Evolutionary conservation across 306 rosid species (phyloP).

Genomic region (Astragalus membranaceus): DNA sequence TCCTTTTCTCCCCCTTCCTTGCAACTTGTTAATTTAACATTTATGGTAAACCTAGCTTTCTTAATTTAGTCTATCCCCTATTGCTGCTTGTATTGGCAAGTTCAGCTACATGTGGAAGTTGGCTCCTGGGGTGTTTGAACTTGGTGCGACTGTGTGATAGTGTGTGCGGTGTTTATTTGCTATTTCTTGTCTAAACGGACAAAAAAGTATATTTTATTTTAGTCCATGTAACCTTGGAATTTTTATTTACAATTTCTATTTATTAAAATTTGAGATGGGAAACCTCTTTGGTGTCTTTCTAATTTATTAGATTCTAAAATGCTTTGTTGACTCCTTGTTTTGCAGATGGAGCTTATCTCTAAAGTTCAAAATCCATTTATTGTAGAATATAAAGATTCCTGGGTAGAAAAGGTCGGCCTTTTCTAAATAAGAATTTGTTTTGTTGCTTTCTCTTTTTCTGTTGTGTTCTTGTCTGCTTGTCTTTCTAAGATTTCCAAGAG

Average conservation of each 20-base stretch:
- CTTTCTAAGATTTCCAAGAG: neutral
- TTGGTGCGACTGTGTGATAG: no score
- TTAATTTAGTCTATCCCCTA: no score
- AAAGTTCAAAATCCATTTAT: slow-evolving; percentile 78
- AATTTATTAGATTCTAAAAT: neutral
- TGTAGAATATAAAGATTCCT: slow-evolving; percentile 93
- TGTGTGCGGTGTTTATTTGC: no score
- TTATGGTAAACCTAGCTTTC: neutral
- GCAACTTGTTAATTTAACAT: neutral
- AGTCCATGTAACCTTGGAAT: neutral
- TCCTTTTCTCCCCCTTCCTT: neutral
- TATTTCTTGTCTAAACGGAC: no score
- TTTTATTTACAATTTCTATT: neutral
- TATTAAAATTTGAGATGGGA: neutral
- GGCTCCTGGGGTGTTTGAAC: no score
- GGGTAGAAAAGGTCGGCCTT: slow-evolving; percentile 85
- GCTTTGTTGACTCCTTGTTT: slow-evolving; percentile 13
- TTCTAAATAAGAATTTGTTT: neutral
- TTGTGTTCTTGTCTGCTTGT: neutral
- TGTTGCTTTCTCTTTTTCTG: neutral
- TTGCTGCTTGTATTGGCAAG: no score
- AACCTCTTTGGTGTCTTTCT: neutral
- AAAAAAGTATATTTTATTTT: neutral
- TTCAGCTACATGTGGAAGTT: no score
- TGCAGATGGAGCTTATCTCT: slow-evolving; percentile 92